Evolutionary conservation across 371 early-diverging fungal species (phyloP), one percentile per base, ranked within the genome.

Genomic region (Saksenaea vasiformis): DNA sequence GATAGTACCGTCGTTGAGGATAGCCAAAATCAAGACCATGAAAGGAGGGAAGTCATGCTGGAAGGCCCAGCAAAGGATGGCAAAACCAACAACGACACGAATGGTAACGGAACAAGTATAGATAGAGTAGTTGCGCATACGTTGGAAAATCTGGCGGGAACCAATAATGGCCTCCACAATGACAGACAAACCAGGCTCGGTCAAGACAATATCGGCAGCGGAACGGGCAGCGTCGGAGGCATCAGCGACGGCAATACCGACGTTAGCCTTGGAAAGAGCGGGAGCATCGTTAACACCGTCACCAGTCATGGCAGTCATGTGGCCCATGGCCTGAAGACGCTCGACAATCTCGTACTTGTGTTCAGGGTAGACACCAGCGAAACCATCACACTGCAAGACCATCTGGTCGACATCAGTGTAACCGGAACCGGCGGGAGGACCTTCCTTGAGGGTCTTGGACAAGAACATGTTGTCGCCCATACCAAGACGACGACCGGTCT

Each of bases 221-320:
- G 85, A 83, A 67, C 87, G 86, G 59, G 90, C 88, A 62, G 87
- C 88, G 68, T 87, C 88, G 53, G 86, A 80, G 60, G 85, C 86
- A 66, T 84, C 87, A 64, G 84, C 92, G 83, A 95, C 91, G 59
- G 90, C 90, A 66, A 89, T 83, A 77, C 90, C 90, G 62, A 87
- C 87, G 76, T 89, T 86, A 66, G 90, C 90, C 85, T 87, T 87
- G 74, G 85, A 83, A 61, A 97, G 87, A 53, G 96, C 95, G 5
- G 93, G 94, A 19, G 94, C 92, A 78, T 95, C 98, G 79, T 95
- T 96, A 66, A 94, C 93, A 79, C 95, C 95, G 76, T 95, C 95
- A 68, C 97, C 97, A 58, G 93, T 92, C 93, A 94, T 93, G 63
- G 87, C 90, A 61, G 91, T 93, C 72, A 89, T 81, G 64, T 91